Conservation (phyloP, 2,329 filamentous ascomycete genomes). For the Aspergillus sclerotialis region DNA sequence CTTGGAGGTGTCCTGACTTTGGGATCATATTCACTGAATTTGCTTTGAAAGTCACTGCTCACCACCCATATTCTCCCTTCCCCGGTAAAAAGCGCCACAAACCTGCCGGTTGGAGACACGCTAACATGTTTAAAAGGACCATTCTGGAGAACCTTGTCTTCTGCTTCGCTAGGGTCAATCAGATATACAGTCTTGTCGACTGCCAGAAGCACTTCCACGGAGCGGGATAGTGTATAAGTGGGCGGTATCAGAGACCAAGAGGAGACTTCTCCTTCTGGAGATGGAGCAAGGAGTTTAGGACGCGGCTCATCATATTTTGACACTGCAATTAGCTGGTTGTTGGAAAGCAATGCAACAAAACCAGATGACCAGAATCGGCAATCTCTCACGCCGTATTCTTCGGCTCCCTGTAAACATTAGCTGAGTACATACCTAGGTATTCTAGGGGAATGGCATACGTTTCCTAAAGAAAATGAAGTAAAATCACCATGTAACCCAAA, state of each 20-base stretch:
- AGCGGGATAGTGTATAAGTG: conserved; percentile 78
- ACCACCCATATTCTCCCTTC: conserved; percentile 87
- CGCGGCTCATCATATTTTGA: conserved; percentile 84
- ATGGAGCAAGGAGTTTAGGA: conserved; percentile 69
- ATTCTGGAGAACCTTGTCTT: conserved; percentile 84
- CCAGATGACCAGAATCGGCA: conserved; percentile 88
- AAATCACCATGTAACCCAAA: conserved; percentile 92
- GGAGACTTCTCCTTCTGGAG: conserved; percentile 70
- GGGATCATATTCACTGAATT: conserved; percentile 86
- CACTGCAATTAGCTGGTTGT: conserved; percentile 83
- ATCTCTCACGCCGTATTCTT: conserved; percentile 78
- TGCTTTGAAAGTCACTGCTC: conserved; percentile 88
- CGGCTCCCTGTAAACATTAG: conserved; percentile 54
- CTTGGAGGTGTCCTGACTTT: conserved; percentile 77
- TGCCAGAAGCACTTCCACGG: conserved; percentile 85
- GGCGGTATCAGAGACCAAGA: conserved; percentile 89
- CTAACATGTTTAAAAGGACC: conserved; percentile 87
- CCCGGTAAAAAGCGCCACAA: conserved; percentile 77
- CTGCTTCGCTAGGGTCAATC: conserved; percentile 80
- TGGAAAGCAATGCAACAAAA: conserved; percentile 85
- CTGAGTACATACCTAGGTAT: background rate
- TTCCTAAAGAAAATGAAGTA: conserved; percentile 83
- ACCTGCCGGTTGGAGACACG: conserved; percentile 85
- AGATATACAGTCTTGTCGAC: conserved; percentile 78
- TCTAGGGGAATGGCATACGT: conserved; percentile 40